Base-by-base conservation (phyloP, 129 eudicot genomes). In the Flaveria robusta region DNA sequence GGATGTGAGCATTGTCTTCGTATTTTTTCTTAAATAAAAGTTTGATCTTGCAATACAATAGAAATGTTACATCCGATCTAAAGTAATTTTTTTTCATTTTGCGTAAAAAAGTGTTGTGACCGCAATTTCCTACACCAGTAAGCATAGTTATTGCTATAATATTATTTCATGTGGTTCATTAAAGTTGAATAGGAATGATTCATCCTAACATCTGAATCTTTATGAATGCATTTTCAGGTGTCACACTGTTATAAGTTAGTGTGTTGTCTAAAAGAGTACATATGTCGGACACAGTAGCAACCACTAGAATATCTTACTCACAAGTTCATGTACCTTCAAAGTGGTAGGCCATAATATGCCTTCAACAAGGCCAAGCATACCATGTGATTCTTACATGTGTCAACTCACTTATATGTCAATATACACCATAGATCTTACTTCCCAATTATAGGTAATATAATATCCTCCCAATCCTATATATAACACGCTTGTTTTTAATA, bases 341-440 rank as follows among this genome's bases (percentile, higher is more conserved):
- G 80, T 85, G 92, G 92, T 87, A 82, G 92, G 92, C 68, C 85
- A 74, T 22, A 0, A 15, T 73, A 66, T 88, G 86, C 72, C 82
- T 22, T 85, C 58, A 70, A 74, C 81, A 77, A 74, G 26, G 81
- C 80, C 75, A 78, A 79, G 85, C 92, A 83, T 47, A 77, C 87
- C 92, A 88, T 88, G 92, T 88, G 92, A 80, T 68, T 43, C 45
- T 79, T 68, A 31, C 37, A 9, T 43, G 55, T 68, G 68, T 79
- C 79, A 56, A 60, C 67, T 66, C 14, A 74, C 74, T 50, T 16
- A 19, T 27, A 49, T 16, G 59, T 70, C 49, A 14, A 4, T 31
- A 20, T 14, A 5, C 26, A 4, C 15, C 68, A 3, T 58, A 41
- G 41, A 15, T 41, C 14, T 54, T 16, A 52, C 66, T 9, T 72